phyloP scores from a whole-genome alignment of 2,329 filamentous ascomycete species.

The Aureobasidium sp. region DNA sequence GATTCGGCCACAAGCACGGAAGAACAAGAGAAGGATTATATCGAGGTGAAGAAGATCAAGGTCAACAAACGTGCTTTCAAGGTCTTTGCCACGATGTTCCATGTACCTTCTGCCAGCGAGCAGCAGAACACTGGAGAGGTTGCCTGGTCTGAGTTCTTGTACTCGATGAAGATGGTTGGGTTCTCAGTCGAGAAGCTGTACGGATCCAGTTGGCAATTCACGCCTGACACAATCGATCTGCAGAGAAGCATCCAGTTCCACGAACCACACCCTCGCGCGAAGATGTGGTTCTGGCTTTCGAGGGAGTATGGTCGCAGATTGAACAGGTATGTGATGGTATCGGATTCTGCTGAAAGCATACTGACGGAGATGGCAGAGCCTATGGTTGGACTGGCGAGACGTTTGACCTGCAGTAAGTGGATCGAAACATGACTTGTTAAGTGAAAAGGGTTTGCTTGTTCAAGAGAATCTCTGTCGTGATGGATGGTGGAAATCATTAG shows the following conservation, averaged over 20 bases:
- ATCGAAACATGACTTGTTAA: not conserved
- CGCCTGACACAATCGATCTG: slow-evolving; percentile 35
- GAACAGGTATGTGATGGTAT: slow-evolving; percentile 34
- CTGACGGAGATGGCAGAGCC: slow-evolving; percentile 15
- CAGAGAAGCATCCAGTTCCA: slow-evolving; percentile 52
- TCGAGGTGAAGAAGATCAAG: slow-evolving; percentile 4
- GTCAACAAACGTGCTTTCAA: slow-evolving; percentile 27
- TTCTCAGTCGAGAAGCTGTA: slow-evolving; percentile 52
- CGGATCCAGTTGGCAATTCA: slow-evolving; percentile 56
- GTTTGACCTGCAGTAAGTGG: slow-evolving; percentile 21
- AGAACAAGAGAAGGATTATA: not conserved
- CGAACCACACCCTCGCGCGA: slow-evolving; percentile 50
- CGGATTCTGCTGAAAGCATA: slow-evolving; percentile 39
- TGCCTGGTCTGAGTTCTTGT: slow-evolving; percentile 47
- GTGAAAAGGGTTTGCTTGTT: not conserved
- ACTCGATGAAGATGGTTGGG: slow-evolving; percentile 44
- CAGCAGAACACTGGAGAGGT: slow-evolving; percentile 42
- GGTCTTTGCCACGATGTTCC: slow-evolving; percentile 40
- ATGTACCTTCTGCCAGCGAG: slow-evolving; percentile 26
- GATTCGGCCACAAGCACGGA: not conserved
- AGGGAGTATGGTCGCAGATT: slow-evolving; percentile 45
- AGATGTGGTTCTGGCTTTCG: slow-evolving; percentile 44
- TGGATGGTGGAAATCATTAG: no score
- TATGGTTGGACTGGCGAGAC: slow-evolving; percentile 24
- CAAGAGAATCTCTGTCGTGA: not conserved